Conservation (phyloP, 2,329 filamentous ascomycete species). For the Calonectria pauciramosa region DNA sequence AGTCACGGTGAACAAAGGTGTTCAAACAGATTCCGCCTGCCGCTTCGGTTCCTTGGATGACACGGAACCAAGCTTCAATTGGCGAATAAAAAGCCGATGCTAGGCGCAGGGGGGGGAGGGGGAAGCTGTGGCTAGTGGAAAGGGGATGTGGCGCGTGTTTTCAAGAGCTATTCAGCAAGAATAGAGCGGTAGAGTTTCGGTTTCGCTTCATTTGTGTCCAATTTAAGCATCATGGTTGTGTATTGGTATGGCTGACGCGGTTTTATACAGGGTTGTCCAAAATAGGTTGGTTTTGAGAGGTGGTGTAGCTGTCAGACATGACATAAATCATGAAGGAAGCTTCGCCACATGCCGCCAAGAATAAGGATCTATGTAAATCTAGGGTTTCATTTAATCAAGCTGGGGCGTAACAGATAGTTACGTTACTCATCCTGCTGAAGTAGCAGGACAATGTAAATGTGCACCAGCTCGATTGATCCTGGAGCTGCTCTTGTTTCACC, state of each 20-base stretch:
- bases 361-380: neutral
- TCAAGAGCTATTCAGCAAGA: neutral
- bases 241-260: neutral
- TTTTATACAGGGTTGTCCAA: neutral
- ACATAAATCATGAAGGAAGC: neutral
- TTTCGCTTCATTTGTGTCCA: neutral
- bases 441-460: too few relatives aligned
- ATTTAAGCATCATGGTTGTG: neutral
- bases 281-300: neutral
- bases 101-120: slow-evolving; percentile 14
- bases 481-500: neutral
- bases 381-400: neutral
- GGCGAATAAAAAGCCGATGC: slow-evolving; percentile 28
- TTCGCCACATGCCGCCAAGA: neutral
- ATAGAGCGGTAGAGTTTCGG: neutral
- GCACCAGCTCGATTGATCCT: too few relatives aligned
- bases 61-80: slow-evolving; percentile 17
- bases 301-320: neutral
- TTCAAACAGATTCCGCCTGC: neutral
- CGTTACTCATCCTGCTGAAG: neutral
- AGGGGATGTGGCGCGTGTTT: slow-evolving; percentile 11
- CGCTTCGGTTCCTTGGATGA: neutral
- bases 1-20: slow-evolving; percentile 31
- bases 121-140: slow-evolving; percentile 13
- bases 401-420: neutral